Base-by-base conservation (phyloP, 75 land plant species). In the Chamaecyparis obtusa region DNA sequence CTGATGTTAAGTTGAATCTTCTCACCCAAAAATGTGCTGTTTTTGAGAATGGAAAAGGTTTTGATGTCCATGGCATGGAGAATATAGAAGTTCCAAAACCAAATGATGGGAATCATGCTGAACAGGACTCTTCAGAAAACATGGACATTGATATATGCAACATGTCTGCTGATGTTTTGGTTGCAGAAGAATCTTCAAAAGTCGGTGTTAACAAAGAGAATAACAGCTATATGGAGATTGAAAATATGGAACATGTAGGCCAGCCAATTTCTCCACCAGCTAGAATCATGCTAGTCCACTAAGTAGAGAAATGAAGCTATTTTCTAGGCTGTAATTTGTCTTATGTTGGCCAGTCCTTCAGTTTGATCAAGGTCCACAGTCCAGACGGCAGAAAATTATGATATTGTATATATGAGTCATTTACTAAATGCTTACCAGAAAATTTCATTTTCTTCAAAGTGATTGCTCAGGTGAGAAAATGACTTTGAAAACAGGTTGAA, bases 231-330 rank as follows among this genome's bases (percentile, higher is more conserved):
- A 56, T 8, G 21, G 64, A 54, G 32, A n/a, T n/a, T 27, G 83
- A 81, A 43, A 81, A 81, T 81, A 11, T n/a, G 19, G 85, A 84
- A n/a, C 85, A 55, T 16, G 32, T 55, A 15, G 51, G 30, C 7
- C 64, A 35, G 16, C 67, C 67, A 56, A 84, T 84, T 54, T 84
- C 85, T 56, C 85, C 85, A 33, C 64, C 85, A 54, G 85, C 64
- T 84, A 36, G 85, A 32, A 54, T 32, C 21, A 84, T 84, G 85
- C 85, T 55, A 51, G 85, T 84, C 64, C 85, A 84, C 39, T 84
- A 84, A 84, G 48, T 41, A 44, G 48, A 21, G 9, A 41, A 39
- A 17, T 81, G 37, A 81, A 81, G 24, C 41, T 19, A 44, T 14
- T 32, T 32, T 32, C 10, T 2, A 10, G 76, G 7, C 76, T 3